phyloP scores from a whole-genome alignment of 768 basidiomycete species.

The Lactarius indigo region DNA sequence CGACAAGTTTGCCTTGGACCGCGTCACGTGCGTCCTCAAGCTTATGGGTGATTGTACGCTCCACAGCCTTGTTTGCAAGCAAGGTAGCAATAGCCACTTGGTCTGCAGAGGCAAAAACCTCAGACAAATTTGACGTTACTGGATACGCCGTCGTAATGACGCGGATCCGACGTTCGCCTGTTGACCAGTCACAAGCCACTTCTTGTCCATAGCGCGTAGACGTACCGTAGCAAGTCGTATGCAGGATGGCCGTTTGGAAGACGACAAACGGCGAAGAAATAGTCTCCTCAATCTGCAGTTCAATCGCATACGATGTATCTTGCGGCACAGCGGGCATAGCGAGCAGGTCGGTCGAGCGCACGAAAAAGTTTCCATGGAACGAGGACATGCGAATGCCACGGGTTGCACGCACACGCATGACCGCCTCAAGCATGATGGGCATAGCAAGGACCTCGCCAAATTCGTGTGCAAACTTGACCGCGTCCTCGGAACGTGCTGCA shows the following conservation, averaged over 20 bases:
- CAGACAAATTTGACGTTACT: slow-evolving; percentile 82
- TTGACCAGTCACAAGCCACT: neutral
- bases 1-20: slow-evolving; percentile 78
- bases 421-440: slow-evolving; percentile 94
- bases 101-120: slow-evolving; percentile 87
- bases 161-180: slow-evolving; percentile 76
- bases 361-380: slow-evolving; percentile 62
- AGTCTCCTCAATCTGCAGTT: slow-evolving; percentile 53
- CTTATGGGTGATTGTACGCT: slow-evolving; percentile 78
- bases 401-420: slow-evolving; percentile 98
- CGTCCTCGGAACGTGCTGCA: slow-evolving; percentile 89
- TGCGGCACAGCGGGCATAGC: slow-evolving; percentile 52
- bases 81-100: slow-evolving; percentile 83
- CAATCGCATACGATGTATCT: slow-evolving; percentile 56
- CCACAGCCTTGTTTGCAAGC: slow-evolving; percentile 90
- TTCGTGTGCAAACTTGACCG: slow-evolving; percentile 97
- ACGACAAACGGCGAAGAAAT: slow-evolving; percentile 47
- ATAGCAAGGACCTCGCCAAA: slow-evolving; percentile 90
- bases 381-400: slow-evolving; percentile 49
- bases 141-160: slow-evolving; percentile 87
- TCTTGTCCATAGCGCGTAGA: neutral
- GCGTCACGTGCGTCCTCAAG: slow-evolving; percentile 87
- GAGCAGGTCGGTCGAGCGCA: slow-evolving; percentile 54
- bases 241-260: slow-evolving; percentile 52
- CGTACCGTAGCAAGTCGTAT: slow-evolving; percentile 49